Conservation (phyloP, 306 rosid species). For the Coriaria nepalensis region DNA sequence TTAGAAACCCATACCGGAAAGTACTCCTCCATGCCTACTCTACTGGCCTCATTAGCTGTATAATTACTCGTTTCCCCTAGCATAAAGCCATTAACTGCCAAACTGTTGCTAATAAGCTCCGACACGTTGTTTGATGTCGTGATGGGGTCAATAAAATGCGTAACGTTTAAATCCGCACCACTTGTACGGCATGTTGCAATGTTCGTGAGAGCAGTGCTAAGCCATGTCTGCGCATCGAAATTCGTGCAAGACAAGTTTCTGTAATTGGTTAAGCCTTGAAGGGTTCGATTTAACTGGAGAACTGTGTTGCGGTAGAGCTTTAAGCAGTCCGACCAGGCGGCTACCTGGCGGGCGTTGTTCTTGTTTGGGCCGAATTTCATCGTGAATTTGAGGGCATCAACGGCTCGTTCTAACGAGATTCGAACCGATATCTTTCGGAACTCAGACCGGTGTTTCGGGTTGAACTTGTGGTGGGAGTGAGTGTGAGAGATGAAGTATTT, state of each 20-base stretch:
- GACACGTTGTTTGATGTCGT: conserved; percentile 32
- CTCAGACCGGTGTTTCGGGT: conserved; percentile 24
- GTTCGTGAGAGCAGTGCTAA: conserved; percentile 80
- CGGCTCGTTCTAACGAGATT: conserved; percentile 38
- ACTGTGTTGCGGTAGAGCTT: conserved; percentile 51
- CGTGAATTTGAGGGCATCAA: conserved; percentile 15
- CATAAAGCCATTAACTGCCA: conserved; percentile 42
- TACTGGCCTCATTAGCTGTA: not conserved
- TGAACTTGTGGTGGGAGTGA: conserved; percentile 14
- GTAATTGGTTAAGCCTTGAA: conserved; percentile 15
- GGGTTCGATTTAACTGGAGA: conserved; percentile 47
- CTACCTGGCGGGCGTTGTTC: conserved; percentile 18
- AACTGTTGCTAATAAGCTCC: conserved; percentile 52
- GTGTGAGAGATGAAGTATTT: conserved; percentile 31
- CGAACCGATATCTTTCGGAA: conserved; percentile 33
- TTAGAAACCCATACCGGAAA: conserved; percentile 50
- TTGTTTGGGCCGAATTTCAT: conserved; percentile 3
- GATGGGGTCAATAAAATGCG: conserved; percentile 21
- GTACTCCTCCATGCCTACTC: not conserved
- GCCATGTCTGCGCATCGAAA: conserved; percentile 83
- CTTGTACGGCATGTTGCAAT: conserved; percentile 39
- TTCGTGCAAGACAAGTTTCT: conserved; percentile 18
- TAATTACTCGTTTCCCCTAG: not conserved
- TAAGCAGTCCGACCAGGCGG: conserved; percentile 43
- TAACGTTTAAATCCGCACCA: conserved; percentile 33